phyloP scores from a whole-genome alignment of 2,329 filamentous ascomycete genomes.

The Fusarium sp. region DNA sequence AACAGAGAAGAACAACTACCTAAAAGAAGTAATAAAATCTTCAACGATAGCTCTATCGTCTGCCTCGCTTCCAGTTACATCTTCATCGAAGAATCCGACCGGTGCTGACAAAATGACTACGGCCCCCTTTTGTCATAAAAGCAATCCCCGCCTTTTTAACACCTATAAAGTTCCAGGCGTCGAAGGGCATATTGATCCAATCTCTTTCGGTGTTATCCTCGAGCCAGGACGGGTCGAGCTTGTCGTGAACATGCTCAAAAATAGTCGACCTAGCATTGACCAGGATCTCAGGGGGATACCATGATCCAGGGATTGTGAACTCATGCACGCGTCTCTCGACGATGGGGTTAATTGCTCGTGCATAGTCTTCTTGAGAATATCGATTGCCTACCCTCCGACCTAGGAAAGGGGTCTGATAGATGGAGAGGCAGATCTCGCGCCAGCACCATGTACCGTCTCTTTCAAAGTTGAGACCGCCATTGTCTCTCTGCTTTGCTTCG shows the following conservation, averaged over 20 bases:
- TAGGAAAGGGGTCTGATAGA: background rate
- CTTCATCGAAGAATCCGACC: background rate
- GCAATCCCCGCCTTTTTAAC: too few relatives aligned
- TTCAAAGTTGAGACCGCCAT: background rate
- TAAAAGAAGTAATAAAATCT: rapidly evolving
- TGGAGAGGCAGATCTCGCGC: background rate
- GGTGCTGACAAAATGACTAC: too few relatives aligned
- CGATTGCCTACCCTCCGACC: too few relatives aligned
- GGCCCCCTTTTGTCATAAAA: too few relatives aligned
- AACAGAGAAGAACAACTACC: background rate
- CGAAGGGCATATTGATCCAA: background rate
- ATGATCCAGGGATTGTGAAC: background rate
- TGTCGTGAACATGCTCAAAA: background rate
- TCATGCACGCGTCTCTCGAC: background rate
- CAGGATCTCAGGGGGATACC: background rate
- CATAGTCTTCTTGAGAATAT: background rate
- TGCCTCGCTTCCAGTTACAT: background rate
- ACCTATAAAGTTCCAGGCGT: background rate
- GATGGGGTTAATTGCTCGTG: rapidly evolving
- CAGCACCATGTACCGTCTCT: background rate
- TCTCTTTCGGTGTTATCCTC: background rate
- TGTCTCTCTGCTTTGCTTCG: background rate
- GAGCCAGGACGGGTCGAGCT: background rate
- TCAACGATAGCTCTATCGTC: background rate
- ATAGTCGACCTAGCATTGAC: rapidly evolving